These are phyloP conservation scores for Schwanniomyces yamadae DNA, from an alignment of 805 yeast genomes.

Conservation along the genomic window DNA sequence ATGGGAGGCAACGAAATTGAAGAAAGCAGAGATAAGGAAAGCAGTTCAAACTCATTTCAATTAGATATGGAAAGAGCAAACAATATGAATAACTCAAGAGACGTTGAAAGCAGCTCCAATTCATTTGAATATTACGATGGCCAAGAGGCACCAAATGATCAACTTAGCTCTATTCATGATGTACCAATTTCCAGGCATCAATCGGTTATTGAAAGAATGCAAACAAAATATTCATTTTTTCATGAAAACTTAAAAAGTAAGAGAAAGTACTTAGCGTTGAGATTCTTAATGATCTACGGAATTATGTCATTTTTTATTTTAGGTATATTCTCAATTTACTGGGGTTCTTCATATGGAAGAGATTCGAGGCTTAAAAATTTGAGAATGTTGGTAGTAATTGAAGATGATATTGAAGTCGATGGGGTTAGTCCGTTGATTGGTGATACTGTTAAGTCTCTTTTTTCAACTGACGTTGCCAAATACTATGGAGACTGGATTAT, in stretches of 20 bases:
- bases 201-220: conserved; percentile 21
- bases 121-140: neutral
- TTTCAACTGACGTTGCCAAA: conserved; percentile 23
- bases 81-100: neutral
- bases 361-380: conserved; percentile 29
- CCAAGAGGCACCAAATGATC: neutral
- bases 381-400: conserved; percentile 37
- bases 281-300: conserved; percentile 21
- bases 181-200: neutral
- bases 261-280: conserved; percentile 17
- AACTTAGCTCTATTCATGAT: neutral
- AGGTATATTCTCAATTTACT: conserved; percentile 36
- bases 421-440: conserved; percentile 48
- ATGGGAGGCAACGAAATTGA: too few relatives aligned
- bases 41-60: neutral
- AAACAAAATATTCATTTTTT: conserved; percentile 31
- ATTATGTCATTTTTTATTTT: conserved; percentile 34
- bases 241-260: conserved; percentile 20
- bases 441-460: conserved; percentile 34
- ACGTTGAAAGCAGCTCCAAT: neutral
- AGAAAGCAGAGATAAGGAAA: too few relatives aligned
- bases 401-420: conserved; percentile 25
- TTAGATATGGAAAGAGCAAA: neutral
- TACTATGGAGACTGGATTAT: conserved; percentile 38
- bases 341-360: conserved; percentile 40